Evolutionary conservation across 257 asterid species (phyloP).

Genomic region (Solanum pimpinellifolium): DNA sequence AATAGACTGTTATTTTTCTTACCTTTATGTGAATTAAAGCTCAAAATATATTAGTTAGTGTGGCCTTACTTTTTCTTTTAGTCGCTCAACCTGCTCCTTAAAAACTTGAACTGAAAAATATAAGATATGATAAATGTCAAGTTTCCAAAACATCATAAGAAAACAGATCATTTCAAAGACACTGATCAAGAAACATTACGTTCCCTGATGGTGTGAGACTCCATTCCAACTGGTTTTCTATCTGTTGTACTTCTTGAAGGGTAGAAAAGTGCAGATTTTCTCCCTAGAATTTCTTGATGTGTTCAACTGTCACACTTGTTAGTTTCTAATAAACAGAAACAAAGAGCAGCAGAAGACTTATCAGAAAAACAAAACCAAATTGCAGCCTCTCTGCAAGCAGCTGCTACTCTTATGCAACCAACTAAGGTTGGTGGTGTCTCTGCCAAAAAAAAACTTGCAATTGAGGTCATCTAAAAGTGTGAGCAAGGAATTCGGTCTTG

Average conservation of each 20-base stretch:
- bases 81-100: conserved; percentile 53
- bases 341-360: no score
- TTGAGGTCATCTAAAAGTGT: conserved; percentile 35
- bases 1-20: background rate
- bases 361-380: no score
- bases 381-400: no score
- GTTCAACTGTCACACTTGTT: no score
- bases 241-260: conserved; percentile 58
- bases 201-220: conserved; percentile 59
- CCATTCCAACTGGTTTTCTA: conserved; percentile 67
- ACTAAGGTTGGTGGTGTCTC: conserved; percentile 46
- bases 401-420: conserved; percentile 32
- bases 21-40: background rate
- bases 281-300: no score
- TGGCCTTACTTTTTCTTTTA: conserved; percentile 61
- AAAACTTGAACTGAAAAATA: conserved; percentile 54
- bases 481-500: conserved; percentile 55
- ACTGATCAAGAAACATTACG: conserved; percentile 34
- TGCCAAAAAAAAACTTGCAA: conserved; percentile 34
- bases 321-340: no score
- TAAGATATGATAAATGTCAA: background rate
- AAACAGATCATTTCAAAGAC: background rate
- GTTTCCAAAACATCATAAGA: background rate
- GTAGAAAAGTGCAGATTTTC: conserved; percentile 56
- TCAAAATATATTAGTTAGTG: background rate